Conservation (phyloP, 2,329 filamentous ascomycete genomes). For the Aspergillus phoenicis region DNA sequence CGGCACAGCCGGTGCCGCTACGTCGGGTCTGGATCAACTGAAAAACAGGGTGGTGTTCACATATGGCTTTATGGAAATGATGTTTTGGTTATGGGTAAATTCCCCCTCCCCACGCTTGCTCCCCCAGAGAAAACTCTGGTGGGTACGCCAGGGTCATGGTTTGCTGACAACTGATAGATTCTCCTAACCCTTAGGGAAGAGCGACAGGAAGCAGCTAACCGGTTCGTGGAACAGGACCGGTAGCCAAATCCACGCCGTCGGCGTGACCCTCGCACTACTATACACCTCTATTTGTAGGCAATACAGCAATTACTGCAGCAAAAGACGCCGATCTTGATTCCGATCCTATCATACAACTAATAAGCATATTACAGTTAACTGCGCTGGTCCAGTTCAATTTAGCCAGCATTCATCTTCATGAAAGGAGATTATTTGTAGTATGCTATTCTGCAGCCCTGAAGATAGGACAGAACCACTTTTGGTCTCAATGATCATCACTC, state of each 20-base stretch:
- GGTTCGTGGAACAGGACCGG: constrained; percentile 25
- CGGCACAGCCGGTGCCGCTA: constrained; percentile 5
- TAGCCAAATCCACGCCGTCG: neutral
- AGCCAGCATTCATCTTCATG: neutral
- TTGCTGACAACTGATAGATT: constrained; percentile 29
- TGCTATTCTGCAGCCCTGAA: neutral
- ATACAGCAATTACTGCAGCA: neutral
- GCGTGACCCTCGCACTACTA: neutral
- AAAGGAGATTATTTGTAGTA: neutral
- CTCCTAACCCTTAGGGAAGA: constrained; percentile 42
- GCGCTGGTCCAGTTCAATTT: neutral
- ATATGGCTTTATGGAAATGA: constrained; percentile 80
- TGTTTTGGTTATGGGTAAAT: constrained; percentile 82
- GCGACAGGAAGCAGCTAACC: constrained; percentile 33
- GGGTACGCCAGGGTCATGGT: neutral
- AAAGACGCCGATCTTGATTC: neutral
- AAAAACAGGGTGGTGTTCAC: constrained; percentile 85
- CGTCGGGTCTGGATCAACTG: constrained; percentile 61
- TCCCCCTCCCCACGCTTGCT: neutral
- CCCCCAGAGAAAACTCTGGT: neutral
- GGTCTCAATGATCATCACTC: neutral
- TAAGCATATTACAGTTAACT: neutral
- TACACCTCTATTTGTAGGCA: neutral
- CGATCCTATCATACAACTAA: neutral
- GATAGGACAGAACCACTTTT: neutral